Base-by-base conservation (phyloP, 2,329 filamentous ascomycete genomes). In the Monilinia aucupariae region DNA sequence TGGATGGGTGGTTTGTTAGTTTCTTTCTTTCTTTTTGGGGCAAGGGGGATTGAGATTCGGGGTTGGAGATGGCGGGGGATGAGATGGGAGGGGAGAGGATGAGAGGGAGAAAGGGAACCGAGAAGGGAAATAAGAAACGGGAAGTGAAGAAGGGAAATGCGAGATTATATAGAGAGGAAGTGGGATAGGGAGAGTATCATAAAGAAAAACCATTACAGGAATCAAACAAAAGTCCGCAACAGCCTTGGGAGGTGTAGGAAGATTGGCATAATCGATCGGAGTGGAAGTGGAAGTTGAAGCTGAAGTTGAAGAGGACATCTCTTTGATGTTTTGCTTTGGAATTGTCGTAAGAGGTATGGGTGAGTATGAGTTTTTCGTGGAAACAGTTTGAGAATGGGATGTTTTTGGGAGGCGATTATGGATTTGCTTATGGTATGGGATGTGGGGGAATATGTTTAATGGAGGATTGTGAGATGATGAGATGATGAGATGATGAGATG, bases 211-310 rank as follows among this genome's bases (percentile, higher is more conserved):
- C 41, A 43, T 65, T 72, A 90, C 87, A 2, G 92, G 92, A 65
- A 97, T 88, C 68, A 97, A 81, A 76, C 92, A 97, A 75, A 97
- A 96, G 77, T 97, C 92, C 64, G 89, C 92, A 61, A 88, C 91
- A 5, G 62, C 56, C 47, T 41, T 50, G 0, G 62, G 56, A 1
- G 62, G 62, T 6, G 62, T 64, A 34, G 62, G 30, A 12, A 69
- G 63, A 25, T 60, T 65, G 2, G 53, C 54, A 51, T 69, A 69
- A 55, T 69, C 67, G n/a, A 66, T 67, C 2, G 54, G 20, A n/a
- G 20, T 15, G 2, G 54, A 25, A n/a, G n/a, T n/a, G n/a, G n/a
- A n/a, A n/a, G n/a, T n/a, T n/a, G n/a, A n/a, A n/a, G 5, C 27
- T 34, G 54, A 25, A 3, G 41, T 25, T 32, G 54, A 47, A 2